Evolutionary conservation across 129 eudicot species (phyloP).

Genomic region (Daucus carota): DNA sequence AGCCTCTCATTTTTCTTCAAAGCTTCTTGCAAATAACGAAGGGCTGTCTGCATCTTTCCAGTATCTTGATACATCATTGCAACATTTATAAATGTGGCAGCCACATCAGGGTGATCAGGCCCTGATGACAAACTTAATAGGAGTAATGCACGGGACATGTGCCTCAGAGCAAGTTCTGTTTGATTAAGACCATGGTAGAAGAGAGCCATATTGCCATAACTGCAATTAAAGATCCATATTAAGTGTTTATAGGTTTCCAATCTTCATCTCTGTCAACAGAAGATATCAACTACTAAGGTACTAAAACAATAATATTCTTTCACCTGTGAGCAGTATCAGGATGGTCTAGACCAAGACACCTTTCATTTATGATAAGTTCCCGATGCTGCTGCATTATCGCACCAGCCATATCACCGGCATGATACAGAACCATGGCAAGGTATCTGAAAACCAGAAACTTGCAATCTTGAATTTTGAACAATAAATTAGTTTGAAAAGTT

Average conservation of each 20-base stretch:
- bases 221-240: conserved; percentile 25
- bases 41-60: conserved; percentile 90
- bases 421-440: conserved; percentile 94
- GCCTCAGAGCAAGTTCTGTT: conserved; percentile 85
- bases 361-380: conserved; percentile 86
- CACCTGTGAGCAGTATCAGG: conserved; percentile 99
- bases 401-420: conserved; percentile 97
- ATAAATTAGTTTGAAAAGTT: background rate
- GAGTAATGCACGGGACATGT: conserved; percentile 89
- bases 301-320: background rate
- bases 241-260: background rate
- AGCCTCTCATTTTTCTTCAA: conserved; percentile 88
- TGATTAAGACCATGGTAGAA: conserved; percentile 96
- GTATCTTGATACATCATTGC: conserved; percentile 99
- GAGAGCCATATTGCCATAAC: conserved; percentile 96
- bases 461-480: background rate
- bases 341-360: conserved; percentile 89
- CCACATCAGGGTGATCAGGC: conserved; percentile 98
- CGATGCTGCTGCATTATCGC: conserved; percentile 94
- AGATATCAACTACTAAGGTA: background rate
- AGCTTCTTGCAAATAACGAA: conserved; percentile 96
- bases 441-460: conserved; percentile 34
- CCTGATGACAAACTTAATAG: conserved; percentile 84
- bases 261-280: background rate
- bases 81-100: conserved; percentile 93